Conservation (phyloP, 1,139 yeast genomes). For the Scheffersomyces parashehatae region DNA sequence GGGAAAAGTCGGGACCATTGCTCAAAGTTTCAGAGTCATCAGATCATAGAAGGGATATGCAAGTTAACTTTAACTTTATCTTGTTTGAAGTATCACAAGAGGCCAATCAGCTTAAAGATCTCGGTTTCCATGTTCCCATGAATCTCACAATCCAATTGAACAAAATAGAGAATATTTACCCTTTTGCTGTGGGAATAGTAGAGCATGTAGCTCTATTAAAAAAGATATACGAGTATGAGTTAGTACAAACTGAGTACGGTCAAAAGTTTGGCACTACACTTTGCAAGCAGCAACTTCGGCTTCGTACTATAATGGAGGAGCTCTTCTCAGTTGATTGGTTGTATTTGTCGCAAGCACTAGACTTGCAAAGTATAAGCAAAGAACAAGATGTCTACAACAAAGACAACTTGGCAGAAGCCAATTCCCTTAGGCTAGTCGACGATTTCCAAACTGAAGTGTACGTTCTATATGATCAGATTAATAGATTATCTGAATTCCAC, state of each 20-base stretch:
- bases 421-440: slow-evolving; percentile 39
- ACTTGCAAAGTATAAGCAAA: slow-evolving; percentile 23
- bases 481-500: slow-evolving; percentile 29
- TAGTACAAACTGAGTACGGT: slow-evolving; percentile 22
- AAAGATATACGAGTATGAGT: slow-evolving; percentile 21
- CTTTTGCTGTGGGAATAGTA: slow-evolving; percentile 55
- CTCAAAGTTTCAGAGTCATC: slow-evolving; percentile 28
- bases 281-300: slow-evolving; percentile 31
- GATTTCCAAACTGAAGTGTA: slow-evolving; percentile 39
- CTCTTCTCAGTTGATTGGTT: slow-evolving; percentile 55
- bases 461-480: slow-evolving; percentile 29
- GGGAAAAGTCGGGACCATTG: slow-evolving; percentile 35
- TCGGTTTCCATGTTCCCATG: slow-evolving; percentile 62
- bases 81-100: slow-evolving; percentile 51
- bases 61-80: slow-evolving; percentile 54
- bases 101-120: slow-evolving; percentile 49
- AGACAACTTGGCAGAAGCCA: slow-evolving; percentile 36
- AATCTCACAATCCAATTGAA: slow-evolving; percentile 33
- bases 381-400: slow-evolving; percentile 4
- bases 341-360: slow-evolving; percentile 51
- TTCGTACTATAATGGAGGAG: slow-evolving; percentile 24
- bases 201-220: slow-evolving; percentile 44
- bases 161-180: slow-evolving; percentile 51
- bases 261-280: slow-evolving; percentile 46
- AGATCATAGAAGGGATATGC: slow-evolving; percentile 10